Evolutionary conservation across 2,329 filamentous ascomycete species (phyloP), one percentile per base, ranked within the genome.

Genomic region (Trichoderma sp.): DNA sequence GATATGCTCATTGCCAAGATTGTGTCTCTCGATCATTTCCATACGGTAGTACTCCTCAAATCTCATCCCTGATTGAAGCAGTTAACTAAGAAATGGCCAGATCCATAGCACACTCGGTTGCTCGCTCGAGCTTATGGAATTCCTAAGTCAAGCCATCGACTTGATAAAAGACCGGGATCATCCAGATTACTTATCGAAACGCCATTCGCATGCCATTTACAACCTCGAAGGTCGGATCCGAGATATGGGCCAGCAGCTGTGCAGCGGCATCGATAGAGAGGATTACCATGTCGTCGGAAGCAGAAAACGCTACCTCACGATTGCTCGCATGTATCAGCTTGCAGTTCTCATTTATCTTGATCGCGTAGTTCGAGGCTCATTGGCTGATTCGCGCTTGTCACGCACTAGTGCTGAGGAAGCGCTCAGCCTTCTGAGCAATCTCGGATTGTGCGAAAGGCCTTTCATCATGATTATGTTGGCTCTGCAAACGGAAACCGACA

Each of bases 261-360:
- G 71, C 8, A 18, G 24, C 15, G 71, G 71, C 14, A 72, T 72
- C 15, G 71, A 72, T n/a, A 63, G 66, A 9, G 71, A 72, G 26
- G 71, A 72, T 12, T 72, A 53, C 9, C 67, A 72, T 28, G 51
- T 56, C 4, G 24, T n/a, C 21, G 71, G 68, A n/a, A 71, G 68
- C 61, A 66, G 51, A 18, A 58, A 71, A 15, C 67, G 60, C 3
- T 71, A 72, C 11, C 43, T 53, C 18, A 60, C 51, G 15, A 60
- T 71, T 24, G 67, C 71, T 36, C 67, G 61, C 58, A 62, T 72
- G 58, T 72, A 63, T 30, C 71, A 66, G 28, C 67, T 72, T 39
- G 67, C 67, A 12, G 53, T 71, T n/a, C 60, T 72, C 39, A 71
- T 72, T 28, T 71, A 72, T 43, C 60, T 72, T 14, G 60, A 71